Evolutionary conservation across 192 early-diverging fungal species (phyloP).

Genomic region (Coemansia sp.): DNA sequence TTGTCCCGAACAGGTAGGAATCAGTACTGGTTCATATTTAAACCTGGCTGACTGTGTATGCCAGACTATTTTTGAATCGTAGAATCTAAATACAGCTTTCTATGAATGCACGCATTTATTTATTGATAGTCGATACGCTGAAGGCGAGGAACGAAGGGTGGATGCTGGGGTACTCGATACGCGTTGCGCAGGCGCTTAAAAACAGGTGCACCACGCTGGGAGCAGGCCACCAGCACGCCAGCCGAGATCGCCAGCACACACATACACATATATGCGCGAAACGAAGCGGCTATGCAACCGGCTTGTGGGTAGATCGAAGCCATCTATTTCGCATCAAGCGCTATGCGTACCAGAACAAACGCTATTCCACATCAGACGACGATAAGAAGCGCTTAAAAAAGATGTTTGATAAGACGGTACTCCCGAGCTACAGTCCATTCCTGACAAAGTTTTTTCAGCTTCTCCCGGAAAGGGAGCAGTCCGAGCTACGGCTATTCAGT

Average conservation of each 20-base stretch:
- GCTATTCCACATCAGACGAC: not conserved
- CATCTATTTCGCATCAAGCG: not conserved
- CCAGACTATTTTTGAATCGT: no score
- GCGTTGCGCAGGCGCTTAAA: not conserved
- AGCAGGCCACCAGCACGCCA: not conserved
- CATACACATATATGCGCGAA: no score
- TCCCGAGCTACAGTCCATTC: constrained; percentile 30
- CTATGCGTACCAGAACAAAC: no score
- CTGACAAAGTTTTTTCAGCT: constrained; percentile 44
- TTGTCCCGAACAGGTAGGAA: not conserved
- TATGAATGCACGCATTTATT: no score
- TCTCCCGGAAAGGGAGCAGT: constrained; percentile 27
- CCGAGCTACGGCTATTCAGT: constrained; percentile 29
- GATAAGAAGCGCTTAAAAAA: not conserved
- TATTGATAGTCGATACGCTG: not conserved
- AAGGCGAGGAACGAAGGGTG: constrained; percentile 1
- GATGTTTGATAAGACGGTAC: constrained; percentile 12
- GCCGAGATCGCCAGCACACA: not conserved
- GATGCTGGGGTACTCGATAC: constrained; percentile 2
- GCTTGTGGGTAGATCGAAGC: constrained; percentile 1
- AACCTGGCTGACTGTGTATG: no score
- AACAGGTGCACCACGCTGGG: not conserved
- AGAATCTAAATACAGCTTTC: no score
- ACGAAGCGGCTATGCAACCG: not conserved
- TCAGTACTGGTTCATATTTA: no score